phyloP scores from a whole-genome alignment of 768 basidiomycete genomes.

The Lactarius indigo region DNA sequence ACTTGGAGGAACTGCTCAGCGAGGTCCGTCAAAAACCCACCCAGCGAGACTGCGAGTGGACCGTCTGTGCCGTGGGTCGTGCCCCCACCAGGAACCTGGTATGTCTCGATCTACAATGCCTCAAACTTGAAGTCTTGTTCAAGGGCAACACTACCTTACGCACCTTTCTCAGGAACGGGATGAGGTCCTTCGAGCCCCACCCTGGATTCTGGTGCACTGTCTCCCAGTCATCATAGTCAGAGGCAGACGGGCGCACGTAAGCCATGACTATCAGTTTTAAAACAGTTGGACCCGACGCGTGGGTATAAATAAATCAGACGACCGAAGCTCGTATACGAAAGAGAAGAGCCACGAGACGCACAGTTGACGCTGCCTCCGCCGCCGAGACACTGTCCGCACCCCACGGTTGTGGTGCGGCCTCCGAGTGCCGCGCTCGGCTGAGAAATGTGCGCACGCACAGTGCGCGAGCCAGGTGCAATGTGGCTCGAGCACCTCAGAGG shows the following conservation, averaged over 20 bases:
- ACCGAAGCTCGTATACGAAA: neutral
- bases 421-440: slow-evolving; percentile 42
- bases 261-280: slow-evolving; percentile 35
- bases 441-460: slow-evolving; percentile 41
- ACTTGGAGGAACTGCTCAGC: slow-evolving; percentile 31
- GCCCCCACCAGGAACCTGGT: slow-evolving; percentile 31
- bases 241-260: slow-evolving; percentile 56
- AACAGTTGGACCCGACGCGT: neutral
- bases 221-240: slow-evolving; percentile 61
- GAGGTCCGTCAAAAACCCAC: slow-evolving; percentile 28
- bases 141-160: neutral
- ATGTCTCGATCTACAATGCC: slow-evolving; percentile 36
- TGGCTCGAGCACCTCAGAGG: slow-evolving; percentile 50
- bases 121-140: neutral
- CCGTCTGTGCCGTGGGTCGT: slow-evolving; percentile 44
- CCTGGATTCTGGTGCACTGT: slow-evolving; percentile 47
- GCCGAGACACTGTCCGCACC: slow-evolving; percentile 50
- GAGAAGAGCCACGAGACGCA: slow-evolving; percentile 25
- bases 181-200: slow-evolving; percentile 55
- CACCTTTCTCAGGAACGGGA: slow-evolving; percentile 58
- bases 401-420: slow-evolving; percentile 44
- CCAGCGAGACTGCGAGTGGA: slow-evolving; percentile 39
- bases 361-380: slow-evolving; percentile 61
- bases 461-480: slow-evolving; percentile 37
- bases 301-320: neutral